Evolutionary conservation across 352 stramenopile genomes (phyloP).

Genomic region (Blastocystis hominis): DNA sequence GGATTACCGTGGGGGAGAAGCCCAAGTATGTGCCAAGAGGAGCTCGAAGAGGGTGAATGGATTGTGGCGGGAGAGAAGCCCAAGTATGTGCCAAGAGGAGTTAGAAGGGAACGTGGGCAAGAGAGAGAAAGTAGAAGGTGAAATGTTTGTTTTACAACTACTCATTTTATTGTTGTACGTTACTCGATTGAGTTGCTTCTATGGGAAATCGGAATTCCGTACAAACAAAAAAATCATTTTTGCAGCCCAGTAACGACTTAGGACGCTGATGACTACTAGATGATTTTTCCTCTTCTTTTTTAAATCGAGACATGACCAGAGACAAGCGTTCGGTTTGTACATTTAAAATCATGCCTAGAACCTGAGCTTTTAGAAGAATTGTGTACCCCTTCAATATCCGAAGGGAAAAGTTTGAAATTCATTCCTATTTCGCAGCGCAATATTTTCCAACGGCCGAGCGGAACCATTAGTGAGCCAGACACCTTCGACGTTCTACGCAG

Average conservation of each 20-base stretch:
- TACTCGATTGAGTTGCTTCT: no score
- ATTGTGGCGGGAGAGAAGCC: not conserved
- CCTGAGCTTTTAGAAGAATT: slow-evolving; percentile 8
- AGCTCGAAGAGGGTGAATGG: not conserved
- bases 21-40: not conserved
- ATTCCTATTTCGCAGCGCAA: not conserved
- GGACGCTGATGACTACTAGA: not conserved
- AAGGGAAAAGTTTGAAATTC: not conserved
- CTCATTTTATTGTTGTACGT: no score
- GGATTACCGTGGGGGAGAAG: not conserved
- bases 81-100: not conserved
- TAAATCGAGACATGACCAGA: not conserved
- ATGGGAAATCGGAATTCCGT: not conserved
- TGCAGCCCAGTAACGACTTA: not conserved
- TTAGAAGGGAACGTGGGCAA: not conserved
- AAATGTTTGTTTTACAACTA: no score
- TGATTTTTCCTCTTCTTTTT: not conserved
- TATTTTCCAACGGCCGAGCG: not conserved
- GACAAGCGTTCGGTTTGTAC: not conserved
- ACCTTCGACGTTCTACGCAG: slow-evolving; percentile 7
- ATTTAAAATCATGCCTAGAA: not conserved
- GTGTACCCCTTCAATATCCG: not conserved
- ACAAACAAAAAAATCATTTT: not conserved
- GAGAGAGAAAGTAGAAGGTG: no score
- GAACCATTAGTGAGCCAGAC: not conserved